phyloP scores from a whole-genome alignment of 371 early-diverging fungal genomes.

The Mucor circinelloides region DNA sequence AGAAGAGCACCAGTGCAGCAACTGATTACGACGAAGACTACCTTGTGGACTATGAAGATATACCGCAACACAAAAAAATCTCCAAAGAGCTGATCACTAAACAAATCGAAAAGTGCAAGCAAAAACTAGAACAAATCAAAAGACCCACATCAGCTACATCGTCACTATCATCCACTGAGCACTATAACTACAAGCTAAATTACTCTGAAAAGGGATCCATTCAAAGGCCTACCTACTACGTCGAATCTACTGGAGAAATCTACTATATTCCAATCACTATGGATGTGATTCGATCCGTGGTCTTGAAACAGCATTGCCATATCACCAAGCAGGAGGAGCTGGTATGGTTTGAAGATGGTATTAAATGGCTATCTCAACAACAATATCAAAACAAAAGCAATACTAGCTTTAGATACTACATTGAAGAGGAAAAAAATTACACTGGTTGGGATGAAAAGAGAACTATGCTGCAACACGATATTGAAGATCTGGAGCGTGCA shows the following conservation, averaged over 20 bases:
- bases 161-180: not conserved
- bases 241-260: constrained; percentile 1
- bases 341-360: constrained; percentile 26
- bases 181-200: constrained; percentile 11
- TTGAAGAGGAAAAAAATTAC: constrained; percentile 16
- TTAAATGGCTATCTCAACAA: constrained; percentile 25
- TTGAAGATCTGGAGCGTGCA: constrained; percentile 22
- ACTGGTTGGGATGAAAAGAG: constrained; percentile 9
- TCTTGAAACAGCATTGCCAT: constrained; percentile 23
- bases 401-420: constrained; percentile 8
- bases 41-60: constrained; percentile 17
- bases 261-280: constrained; percentile 14
- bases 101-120: constrained; percentile 11
- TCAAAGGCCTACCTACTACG: constrained; percentile 9
- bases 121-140: not conserved
- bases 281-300: constrained; percentile 18
- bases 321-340: constrained; percentile 20
- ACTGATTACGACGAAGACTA: constrained; percentile 10
- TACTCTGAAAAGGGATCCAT: constrained; percentile 18
- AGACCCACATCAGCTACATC: not conserved
- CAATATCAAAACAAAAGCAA: constrained; percentile 15
- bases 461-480: not conserved
- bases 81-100: constrained; percentile 7
- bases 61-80: not conserved
- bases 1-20: not conserved